phyloP scores from a whole-genome alignment of 2,329 filamentous ascomycete species.

The Diaporthe batatas region DNA sequence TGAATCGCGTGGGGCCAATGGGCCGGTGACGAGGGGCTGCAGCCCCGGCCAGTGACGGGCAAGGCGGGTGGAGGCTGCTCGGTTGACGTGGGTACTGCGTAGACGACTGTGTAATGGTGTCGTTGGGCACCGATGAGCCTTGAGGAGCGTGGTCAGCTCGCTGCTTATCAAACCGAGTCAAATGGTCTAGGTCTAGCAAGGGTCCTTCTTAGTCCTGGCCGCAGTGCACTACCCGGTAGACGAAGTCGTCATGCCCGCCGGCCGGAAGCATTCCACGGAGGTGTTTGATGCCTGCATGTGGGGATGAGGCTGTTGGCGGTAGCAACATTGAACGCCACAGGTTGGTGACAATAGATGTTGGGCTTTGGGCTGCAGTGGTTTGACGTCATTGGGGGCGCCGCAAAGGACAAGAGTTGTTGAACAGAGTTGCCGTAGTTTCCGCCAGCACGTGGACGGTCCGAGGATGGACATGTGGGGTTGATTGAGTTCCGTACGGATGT shows the following conservation, averaged over 20 bases:
- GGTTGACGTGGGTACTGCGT: not conserved
- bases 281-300: not conserved
- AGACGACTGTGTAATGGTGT: not conserved
- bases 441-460: not conserved
- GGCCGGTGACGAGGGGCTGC: conserved; percentile 21
- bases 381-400: not conserved
- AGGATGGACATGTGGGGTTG: not conserved
- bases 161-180: conserved; percentile 21
- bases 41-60: conserved; percentile 15
- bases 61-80: not conserved
- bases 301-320: not conserved
- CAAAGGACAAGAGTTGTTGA: not conserved
- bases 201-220: too few species aligned
- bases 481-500: not conserved
- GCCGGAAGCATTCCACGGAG: not conserved
- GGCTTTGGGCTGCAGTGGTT: not conserved
- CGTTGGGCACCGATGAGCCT: conserved; percentile 32
- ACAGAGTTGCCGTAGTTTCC: not conserved
- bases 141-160: not conserved
- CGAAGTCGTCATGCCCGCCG: not conserved
- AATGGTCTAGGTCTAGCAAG: conserved; percentile 1
- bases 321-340: not conserved
- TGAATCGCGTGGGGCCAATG: conserved; percentile 3
- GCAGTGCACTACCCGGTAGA: not conserved
- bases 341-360: not conserved